Evolutionary conservation across 352 stramenopile species (phyloP).

Genomic region (Pythium aquatile): DNA sequence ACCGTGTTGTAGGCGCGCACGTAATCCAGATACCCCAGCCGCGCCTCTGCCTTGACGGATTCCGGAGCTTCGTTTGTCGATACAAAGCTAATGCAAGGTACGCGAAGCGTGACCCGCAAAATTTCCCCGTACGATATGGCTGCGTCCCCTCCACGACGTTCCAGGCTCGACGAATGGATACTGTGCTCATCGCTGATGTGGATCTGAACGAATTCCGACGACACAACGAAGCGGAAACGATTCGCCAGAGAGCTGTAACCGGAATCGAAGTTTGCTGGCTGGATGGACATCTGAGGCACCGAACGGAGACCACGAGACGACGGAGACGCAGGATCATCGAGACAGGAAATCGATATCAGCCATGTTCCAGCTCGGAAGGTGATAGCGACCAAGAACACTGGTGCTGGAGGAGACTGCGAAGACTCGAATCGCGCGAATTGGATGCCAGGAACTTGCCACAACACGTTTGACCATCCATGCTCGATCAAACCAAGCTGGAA

Average conservation of each 20-base stretch:
- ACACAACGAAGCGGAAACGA: constrained; percentile 14
- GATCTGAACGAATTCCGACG: constrained; percentile 36
- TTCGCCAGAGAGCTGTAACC: not conserved
- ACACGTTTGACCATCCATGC: constrained; percentile 72
- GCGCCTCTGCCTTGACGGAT: constrained; percentile 36
- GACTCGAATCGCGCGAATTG: constrained; percentile 69
- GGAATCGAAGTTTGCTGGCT: constrained; percentile 10
- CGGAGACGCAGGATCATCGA: constrained; percentile 48
- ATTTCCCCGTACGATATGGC: constrained; percentile 62
- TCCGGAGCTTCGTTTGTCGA: constrained; percentile 55
- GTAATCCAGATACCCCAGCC: constrained; percentile 67
- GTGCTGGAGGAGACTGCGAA: constrained; percentile 15
- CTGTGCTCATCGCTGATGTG: constrained; percentile 64
- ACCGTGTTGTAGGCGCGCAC: constrained; percentile 62
- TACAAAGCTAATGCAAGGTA: constrained; percentile 45
- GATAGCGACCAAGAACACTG: constrained; percentile 69
- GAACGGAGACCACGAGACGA: not conserved
- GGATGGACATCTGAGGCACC: not conserved
- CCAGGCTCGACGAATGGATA: constrained; percentile 31
- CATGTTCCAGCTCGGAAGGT: constrained; percentile 70
- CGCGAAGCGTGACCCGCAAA: constrained; percentile 37
- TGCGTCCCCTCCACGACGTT: constrained; percentile 22
- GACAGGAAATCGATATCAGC: constrained; percentile 59
- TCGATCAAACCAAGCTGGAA: constrained; percentile 66
- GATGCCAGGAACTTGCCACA: constrained; percentile 83